These are phyloP conservation scores for Capillidium heterosporum DNA, from an alignment of 371 early-diverging fungal species.

Conservation along the genomic window DNA sequence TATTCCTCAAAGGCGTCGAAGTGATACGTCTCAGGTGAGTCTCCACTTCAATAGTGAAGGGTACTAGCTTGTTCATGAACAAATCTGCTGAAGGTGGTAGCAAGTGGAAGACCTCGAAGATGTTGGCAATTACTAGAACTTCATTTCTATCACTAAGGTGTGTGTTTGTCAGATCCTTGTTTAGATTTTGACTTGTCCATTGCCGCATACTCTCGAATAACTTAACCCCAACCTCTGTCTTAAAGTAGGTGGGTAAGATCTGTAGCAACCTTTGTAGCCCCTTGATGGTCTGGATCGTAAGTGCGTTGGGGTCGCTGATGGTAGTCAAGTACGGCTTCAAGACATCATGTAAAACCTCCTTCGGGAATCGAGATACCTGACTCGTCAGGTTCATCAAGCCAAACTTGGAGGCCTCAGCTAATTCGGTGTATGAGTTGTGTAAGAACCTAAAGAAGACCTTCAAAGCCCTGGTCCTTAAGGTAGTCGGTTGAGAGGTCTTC, in stretches of 20 bases:
- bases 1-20: slow-evolving; percentile 84
- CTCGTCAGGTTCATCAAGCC: slow-evolving; percentile 79
- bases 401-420: slow-evolving; percentile 86
- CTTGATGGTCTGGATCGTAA: slow-evolving; percentile 82
- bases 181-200: slow-evolving; percentile 74
- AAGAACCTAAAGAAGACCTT: slow-evolving; percentile 95
- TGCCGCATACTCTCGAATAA: slow-evolving; percentile 84
- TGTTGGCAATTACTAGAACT: slow-evolving; percentile 82
- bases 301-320: slow-evolving; percentile 77
- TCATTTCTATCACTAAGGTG: slow-evolving; percentile 76
- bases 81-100: slow-evolving; percentile 82
- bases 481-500: slow-evolving; percentile 47
- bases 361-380: slow-evolving; percentile 79
- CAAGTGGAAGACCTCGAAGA: slow-evolving; percentile 80
- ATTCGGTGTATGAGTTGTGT: slow-evolving; percentile 77
- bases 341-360: slow-evolving; percentile 91
- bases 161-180: slow-evolving; percentile 61
- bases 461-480: slow-evolving; percentile 74
- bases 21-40: slow-evolving; percentile 48
- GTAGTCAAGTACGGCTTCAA: slow-evolving; percentile 88
- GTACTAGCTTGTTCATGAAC: slow-evolving; percentile 79
- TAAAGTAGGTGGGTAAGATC: slow-evolving; percentile 90
- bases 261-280: slow-evolving; percentile 85
- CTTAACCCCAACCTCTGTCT: slow-evolving; percentile 94
- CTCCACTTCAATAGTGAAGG: slow-evolving; percentile 71